These are phyloP conservation scores for Digitaria exilis DNA, from an alignment of 202 grass and related monocot species.

Conservation along the genomic window DNA sequence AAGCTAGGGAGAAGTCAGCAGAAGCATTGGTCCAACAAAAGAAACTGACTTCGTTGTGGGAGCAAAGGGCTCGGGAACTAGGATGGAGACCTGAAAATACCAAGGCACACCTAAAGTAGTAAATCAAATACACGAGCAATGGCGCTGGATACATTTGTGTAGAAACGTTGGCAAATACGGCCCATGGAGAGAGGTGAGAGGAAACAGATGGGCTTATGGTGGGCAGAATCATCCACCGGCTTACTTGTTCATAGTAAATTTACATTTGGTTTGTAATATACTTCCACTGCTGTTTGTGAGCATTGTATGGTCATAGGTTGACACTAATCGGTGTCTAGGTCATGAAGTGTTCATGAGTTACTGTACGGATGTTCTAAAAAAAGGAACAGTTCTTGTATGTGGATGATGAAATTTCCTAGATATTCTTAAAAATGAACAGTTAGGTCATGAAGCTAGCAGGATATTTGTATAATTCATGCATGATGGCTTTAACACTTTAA, in stretches of 20 bases:
- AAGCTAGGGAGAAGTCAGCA: constrained; percentile 77
- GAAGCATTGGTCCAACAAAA: constrained; percentile 57
- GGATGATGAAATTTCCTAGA: background rate
- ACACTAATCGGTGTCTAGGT: background rate
- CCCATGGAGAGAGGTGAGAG: constrained; percentile 8
- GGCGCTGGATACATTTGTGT: background rate
- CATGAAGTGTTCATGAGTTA: background rate
- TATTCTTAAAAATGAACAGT: background rate
- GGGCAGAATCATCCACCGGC: background rate
- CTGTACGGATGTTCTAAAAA: no score
- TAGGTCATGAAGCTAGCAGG: no score
- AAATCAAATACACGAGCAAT: background rate
- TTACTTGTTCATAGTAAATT: constrained; percentile 38
- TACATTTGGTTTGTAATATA: constrained; percentile 35
- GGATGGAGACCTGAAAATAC: constrained; percentile 61
- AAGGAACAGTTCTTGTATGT: no score
- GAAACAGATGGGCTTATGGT: constrained; percentile 1
- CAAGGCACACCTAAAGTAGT: constrained; percentile 34
- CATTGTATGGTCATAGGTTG: constrained; percentile 19
- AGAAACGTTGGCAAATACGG: background rate
- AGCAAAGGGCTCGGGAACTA: constrained; percentile 59
- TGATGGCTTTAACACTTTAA: background rate
- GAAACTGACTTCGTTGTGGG: constrained; percentile 73
- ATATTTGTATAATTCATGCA: background rate
- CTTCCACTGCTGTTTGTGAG: background rate